phyloP scores from a whole-genome alignment of 2,329 filamentous ascomycete genomes.

The Alternaria brassicicola region DNA sequence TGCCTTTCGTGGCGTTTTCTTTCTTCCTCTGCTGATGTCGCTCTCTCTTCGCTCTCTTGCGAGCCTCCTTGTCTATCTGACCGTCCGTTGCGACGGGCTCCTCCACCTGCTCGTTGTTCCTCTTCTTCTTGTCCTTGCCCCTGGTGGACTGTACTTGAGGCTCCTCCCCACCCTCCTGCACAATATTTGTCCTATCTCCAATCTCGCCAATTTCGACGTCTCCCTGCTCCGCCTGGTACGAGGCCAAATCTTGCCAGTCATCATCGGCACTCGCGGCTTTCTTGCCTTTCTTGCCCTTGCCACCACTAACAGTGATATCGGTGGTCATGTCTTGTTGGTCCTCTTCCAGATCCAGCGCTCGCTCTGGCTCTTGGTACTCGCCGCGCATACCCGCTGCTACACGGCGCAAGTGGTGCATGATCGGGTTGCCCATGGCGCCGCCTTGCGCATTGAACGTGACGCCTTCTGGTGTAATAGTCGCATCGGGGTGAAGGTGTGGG shows the following conservation, averaged over 20 bases:
- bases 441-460: slow-evolving; percentile 51
- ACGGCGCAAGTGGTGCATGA: slow-evolving; percentile 60
- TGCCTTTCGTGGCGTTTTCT: slow-evolving; percentile 42
- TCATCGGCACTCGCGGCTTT: slow-evolving; percentile 16
- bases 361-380: slow-evolving; percentile 56
- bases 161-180: slow-evolving; percentile 37
- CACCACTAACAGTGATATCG: neutral
- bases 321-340: slow-evolving; percentile 16
- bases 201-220: slow-evolving; percentile 52
- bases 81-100: slow-evolving; percentile 3
- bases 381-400: slow-evolving; percentile 60
- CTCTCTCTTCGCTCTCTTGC: slow-evolving; percentile 63
- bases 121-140: slow-evolving; percentile 39
- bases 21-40: slow-evolving; percentile 54
- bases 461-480: slow-evolving; percentile 51
- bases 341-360: slow-evolving; percentile 49
- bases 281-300: slow-evolving; percentile 21
- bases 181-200: slow-evolving; percentile 43
- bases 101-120: slow-evolving; percentile 31
- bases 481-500: slow-evolving; percentile 58
- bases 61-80: slow-evolving; percentile 57
- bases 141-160: slow-evolving; percentile 33
- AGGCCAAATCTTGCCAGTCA: slow-evolving; percentile 53
- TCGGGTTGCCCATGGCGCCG: slow-evolving; percentile 55
- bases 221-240: slow-evolving; percentile 50